These are phyloP conservation scores for Citrus cavaleriei DNA, from an alignment of 345 rosid species.

Conservation along the genomic window DNA sequence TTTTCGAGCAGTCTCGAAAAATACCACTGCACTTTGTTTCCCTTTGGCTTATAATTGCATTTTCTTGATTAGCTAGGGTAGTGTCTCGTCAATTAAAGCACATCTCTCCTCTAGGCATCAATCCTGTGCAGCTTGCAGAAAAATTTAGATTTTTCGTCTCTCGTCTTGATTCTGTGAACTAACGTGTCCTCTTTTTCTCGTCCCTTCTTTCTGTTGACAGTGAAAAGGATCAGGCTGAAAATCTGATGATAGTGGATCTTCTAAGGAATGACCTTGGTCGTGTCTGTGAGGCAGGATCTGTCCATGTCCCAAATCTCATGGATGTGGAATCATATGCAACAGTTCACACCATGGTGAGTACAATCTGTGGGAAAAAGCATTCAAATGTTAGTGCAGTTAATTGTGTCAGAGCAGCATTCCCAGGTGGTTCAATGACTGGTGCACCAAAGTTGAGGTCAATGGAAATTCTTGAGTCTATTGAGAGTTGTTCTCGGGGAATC, in stretches of 20 bases:
- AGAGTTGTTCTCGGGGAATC: conserved; percentile 75
- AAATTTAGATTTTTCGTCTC: background rate
- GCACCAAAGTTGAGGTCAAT: conserved; percentile 95
- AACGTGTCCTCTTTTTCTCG: background rate
- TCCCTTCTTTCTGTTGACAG: conserved; percentile 31
- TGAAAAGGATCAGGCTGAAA: conserved; percentile 97
- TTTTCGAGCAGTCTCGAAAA: background rate
- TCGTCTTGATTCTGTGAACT: background rate
- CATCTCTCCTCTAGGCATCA: background rate
- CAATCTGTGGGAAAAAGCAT: conserved; percentile 61
- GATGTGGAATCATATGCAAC: conserved; percentile 95
- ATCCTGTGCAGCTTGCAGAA: background rate
- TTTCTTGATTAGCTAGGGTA: background rate
- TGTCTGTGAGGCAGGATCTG: conserved; percentile 87
- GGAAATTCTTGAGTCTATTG: conserved; percentile 79
- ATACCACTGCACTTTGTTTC: background rate
- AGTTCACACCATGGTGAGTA: conserved; percentile 97
- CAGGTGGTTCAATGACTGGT: conserved; percentile 98
- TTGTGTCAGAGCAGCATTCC: conserved; percentile 85
- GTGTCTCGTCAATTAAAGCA: no score
- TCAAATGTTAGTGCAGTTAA: conserved; percentile 58
- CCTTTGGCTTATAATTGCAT: no score
- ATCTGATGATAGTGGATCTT: conserved; percentile 96
- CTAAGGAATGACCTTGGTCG: conserved; percentile 92
- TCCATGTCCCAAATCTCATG: conserved; percentile 93